Evolutionary conservation across 2,329 filamentous ascomycete species (phyloP), one percentile per base, ranked within the genome.

Genomic region (Diaporthe aspalathi): DNA sequence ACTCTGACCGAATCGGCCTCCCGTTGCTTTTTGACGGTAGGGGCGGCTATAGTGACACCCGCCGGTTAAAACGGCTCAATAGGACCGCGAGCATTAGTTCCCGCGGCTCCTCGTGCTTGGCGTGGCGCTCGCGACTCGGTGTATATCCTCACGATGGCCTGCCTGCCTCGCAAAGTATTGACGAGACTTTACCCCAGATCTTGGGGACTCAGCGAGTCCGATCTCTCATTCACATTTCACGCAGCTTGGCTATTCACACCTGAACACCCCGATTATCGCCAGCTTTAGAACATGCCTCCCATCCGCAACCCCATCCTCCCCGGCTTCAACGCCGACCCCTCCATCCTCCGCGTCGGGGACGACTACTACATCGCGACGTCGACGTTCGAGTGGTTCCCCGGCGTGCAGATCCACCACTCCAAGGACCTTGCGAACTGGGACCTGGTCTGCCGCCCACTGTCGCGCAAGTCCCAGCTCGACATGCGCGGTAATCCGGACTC

Each of bases 401-500:
- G 86, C 16, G 85, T 88, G 24, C 86, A 87, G 75, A 88, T 88
- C 72, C 85, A 88, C 74, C 85, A 87, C 77, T 88, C 86, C 29
- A 82, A 76, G 40, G 86, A 88, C 70, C 80, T 88, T 4, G 85
- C 85, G 45, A 88, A 88, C 77, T 88, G 86, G 86, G 80, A 81
- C 12, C 79, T 88, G 6, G 75, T 82, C 14, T 80, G 77, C 0
- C 84, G 86, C 1, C 87, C 87, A 1, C 78, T 89, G 40, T 84
- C 69, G 24, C 84, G 87, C 73, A 84, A 84, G 74, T 80, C 77
- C 57, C 87, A 88, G 77, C 81, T 88, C 3, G 86, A 88, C 74
- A 87, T 89, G 86, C 85, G 87, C 20, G 87, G 87, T n/a, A 81
- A 89, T 75, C 87, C 88, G 0, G 87, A 90, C 76, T 88, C 86